Base-by-base conservation (phyloP, 768 basidiomycete species). In the Macrolepiota fuliginosa region DNA sequence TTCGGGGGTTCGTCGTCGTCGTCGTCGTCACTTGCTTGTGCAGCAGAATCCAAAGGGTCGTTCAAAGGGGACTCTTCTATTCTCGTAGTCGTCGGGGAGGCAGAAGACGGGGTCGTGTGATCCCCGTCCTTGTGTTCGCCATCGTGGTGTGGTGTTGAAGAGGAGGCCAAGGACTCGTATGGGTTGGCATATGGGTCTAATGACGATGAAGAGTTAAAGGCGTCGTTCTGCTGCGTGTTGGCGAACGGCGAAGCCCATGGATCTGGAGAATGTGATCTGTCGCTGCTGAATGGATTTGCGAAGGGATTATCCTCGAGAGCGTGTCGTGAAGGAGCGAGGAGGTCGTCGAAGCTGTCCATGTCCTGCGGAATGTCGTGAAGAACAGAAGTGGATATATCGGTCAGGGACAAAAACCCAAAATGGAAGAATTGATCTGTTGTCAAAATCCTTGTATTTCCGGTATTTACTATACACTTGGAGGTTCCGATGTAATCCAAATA, bases 271-370 rank as follows among this genome's bases (percentile, higher is more conserved):
- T 73, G 70, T 22, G 89, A 85, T 46, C 89, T 81, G 17, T 39
- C 61, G 61, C 82, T 82, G n/a, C 81, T 76, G 66, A 90, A 91
- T 4, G 88, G 87, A 69, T 89, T 85, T 40, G 84, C 84, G 63
- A 92, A 92, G 0, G 90, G 90, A 66, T 92, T 91, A 60, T 85
- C 81, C 70, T 90, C 88, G n/a, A 91, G 76, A 40, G 76, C 80
- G 66, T 73, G 77, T 66, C 83, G 82, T 27, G 88, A 87, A 56
- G 83, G 80, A 11, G 77, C 77, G 37, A 92, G 80, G 52, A 92
- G 72, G 73, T 92, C 90, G 76, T 92, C 90, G 71, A 92, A 92
- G 68, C 82, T 77, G 73, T 90, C 89, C 90, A 91, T 91, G 67
- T 51, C 64, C 32, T 58, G 36, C 13, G 49, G 45, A 24, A 51